phyloP scores from a whole-genome alignment of 2,329 filamentous ascomycete genomes.

The Monosporascus cannonballus region DNA sequence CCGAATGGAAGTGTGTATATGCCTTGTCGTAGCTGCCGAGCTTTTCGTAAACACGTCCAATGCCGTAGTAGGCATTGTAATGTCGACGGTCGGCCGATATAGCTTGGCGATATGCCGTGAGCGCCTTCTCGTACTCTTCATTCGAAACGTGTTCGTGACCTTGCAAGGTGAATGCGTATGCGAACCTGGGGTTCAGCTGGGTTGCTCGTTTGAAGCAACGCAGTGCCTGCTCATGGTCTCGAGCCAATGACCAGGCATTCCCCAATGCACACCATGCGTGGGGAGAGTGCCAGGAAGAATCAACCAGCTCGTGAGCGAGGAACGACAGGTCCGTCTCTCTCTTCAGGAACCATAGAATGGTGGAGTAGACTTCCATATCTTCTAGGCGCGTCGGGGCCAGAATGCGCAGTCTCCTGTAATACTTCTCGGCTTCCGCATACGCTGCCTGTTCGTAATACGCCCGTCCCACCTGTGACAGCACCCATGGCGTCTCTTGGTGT shows the following conservation, averaged over 20 bases:
- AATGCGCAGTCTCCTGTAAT: constrained; percentile 72
- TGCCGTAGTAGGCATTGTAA: constrained; percentile 98
- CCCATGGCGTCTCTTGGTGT: constrained; percentile 90
- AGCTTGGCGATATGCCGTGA: constrained; percentile 78
- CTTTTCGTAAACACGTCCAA: constrained; percentile 77
- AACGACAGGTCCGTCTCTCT: constrained; percentile 88
- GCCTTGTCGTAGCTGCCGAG: constrained; percentile 88
- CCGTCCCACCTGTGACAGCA: constrained; percentile 82
- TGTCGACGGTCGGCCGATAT: constrained; percentile 82
- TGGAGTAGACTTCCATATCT: constrained; percentile 98
- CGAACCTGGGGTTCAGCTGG: constrained; percentile 82
- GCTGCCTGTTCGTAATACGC: constrained; percentile 86
- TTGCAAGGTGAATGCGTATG: constrained; percentile 92
- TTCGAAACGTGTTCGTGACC: constrained; percentile 94
- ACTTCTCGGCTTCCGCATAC: constrained; percentile 81
- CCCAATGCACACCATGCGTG: constrained; percentile 95
- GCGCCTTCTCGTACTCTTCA: constrained; percentile 94
- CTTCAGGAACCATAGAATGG: constrained; percentile 97
- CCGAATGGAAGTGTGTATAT: constrained; percentile 83
- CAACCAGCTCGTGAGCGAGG: constrained; percentile 83
- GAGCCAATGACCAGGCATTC: constrained; percentile 87
- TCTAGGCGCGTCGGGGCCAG: constrained; percentile 77
- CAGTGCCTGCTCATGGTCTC: constrained; percentile 90
- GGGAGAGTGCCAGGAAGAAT: constrained; percentile 80
- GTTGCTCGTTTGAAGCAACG: constrained; percentile 93